Conservation (phyloP, 768 basidiomycete species). For the Mycena galopus region DNA sequence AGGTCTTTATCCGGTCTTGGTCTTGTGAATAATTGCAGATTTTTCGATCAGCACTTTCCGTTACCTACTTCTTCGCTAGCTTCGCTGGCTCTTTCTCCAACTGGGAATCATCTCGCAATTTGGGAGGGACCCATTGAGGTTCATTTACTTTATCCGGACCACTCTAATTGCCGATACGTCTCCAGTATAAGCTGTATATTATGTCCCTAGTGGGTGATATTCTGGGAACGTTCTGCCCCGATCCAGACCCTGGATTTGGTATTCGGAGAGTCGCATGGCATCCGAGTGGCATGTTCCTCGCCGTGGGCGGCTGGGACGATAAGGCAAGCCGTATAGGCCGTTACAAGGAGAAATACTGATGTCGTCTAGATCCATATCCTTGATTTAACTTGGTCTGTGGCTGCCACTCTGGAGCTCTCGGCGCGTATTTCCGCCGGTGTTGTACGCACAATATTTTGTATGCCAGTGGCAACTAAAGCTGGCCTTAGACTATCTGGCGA, state of each 20-base stretch:
- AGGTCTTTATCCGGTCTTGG: conserved; percentile 20
- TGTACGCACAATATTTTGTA: conserved; percentile 54
- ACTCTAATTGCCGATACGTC: conserved; percentile 12
- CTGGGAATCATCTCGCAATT: conserved; percentile 78
- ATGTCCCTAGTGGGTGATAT: conserved; percentile 75
- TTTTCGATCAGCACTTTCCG: conserved; percentile 77
- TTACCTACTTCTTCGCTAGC: conserved; percentile 80
- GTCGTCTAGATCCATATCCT: conserved; percentile 76
- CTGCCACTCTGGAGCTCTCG: conserved; percentile 72
- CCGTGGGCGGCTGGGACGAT: conserved; percentile 91
- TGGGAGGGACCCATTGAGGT: conserved; percentile 93
- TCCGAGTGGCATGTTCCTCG: conserved; percentile 85
- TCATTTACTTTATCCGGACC: conserved; percentile 34
- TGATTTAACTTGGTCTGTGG: conserved; percentile 81
- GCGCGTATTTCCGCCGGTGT: conserved; percentile 67
- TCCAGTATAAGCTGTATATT: conserved; percentile 82
- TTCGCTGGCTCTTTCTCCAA: conserved; percentile 82
- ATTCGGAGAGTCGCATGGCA: conserved; percentile 88
- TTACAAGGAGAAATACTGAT: conserved; percentile 15
- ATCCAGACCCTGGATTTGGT: conserved; percentile 86
- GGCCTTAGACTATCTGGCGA: conserved; percentile 82
- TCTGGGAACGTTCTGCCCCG: conserved; percentile 77
- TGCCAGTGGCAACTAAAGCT: conserved; percentile 6
- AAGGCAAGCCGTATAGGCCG: conserved; percentile 61
- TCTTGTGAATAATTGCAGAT: conserved; percentile 12